phyloP scores from a whole-genome alignment of 495 filamentous ascomycete species.

The Xylaria palmicola region DNA sequence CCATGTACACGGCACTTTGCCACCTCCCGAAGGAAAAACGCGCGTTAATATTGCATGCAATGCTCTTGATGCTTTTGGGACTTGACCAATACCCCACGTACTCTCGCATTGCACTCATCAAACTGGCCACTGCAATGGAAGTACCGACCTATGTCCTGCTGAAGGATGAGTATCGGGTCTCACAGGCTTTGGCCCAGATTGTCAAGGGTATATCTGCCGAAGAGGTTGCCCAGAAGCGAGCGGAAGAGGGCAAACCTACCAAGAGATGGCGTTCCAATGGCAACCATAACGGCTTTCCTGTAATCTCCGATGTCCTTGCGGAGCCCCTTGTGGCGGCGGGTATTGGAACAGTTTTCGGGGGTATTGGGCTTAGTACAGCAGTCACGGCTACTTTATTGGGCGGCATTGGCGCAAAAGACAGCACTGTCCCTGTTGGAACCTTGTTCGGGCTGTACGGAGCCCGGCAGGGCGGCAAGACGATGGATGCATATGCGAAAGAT shows the following conservation, averaged over 20 bases:
- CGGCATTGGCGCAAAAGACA: constrained; percentile 62
- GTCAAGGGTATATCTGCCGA: constrained; percentile 69
- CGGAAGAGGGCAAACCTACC: constrained; percentile 61
- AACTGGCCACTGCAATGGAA: constrained; percentile 65
- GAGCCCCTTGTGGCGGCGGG: constrained; percentile 80
- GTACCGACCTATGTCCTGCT: constrained; percentile 64
- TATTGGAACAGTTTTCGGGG: constrained; percentile 78
- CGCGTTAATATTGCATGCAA: constrained; percentile 51
- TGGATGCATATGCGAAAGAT: constrained; percentile 83
- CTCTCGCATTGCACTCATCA: constrained; percentile 71
- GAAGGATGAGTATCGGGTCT: constrained; percentile 72
- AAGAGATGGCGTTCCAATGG: constrained; percentile 81
- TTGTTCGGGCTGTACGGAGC: constrained; percentile 90
- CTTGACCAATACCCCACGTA: constrained; percentile 78
- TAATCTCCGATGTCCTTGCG: constrained; percentile 73
- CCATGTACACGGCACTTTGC: constrained; percentile 42
- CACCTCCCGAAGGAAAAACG: constrained; percentile 45
- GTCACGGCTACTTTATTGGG: constrained; percentile 77
- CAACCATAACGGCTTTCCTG: constrained; percentile 68
- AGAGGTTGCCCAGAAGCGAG: constrained; percentile 64
- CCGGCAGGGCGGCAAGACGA: constrained; percentile 78
- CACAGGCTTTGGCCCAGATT: constrained; percentile 68
- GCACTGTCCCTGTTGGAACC: constrained; percentile 71
- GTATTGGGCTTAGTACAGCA: constrained; percentile 66
- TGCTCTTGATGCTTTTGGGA: constrained; percentile 73